Conservation (phyloP, 495 filamentous ascomycete genomes). For the Hypoxylon rickii region DNA sequence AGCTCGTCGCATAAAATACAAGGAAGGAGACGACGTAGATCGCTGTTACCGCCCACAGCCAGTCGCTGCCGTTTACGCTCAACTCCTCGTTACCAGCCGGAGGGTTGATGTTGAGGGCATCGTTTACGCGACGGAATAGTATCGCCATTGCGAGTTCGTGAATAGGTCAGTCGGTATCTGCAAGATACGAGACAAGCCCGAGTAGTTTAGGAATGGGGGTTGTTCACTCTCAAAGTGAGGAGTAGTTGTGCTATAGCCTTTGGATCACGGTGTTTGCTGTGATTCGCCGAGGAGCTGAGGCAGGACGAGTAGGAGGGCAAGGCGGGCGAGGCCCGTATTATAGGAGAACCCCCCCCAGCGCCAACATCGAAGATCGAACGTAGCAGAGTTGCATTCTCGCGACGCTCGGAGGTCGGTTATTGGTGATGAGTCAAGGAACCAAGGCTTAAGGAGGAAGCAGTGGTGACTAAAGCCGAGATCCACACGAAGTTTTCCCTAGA, state of each 20-base stretch:
- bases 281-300: constrained; percentile 24
- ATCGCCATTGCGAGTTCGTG: constrained; percentile 31
- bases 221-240: constrained; percentile 20
- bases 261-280: constrained; percentile 25
- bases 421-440: constrained; percentile 27
- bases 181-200: constrained; percentile 13
- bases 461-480: constrained; percentile 29
- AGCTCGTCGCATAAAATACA: constrained; percentile 43
- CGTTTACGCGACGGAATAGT: constrained; percentile 43
- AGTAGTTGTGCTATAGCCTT: constrained; percentile 21
- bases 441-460: constrained; percentile 3
- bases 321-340: constrained; percentile 28
- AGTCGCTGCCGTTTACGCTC: constrained; percentile 51
- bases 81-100: constrained; percentile 44
- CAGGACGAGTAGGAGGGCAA: constrained; percentile 15
- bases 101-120: constrained; percentile 51
- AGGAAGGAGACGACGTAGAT: constrained; percentile 49
- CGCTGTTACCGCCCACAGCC: constrained; percentile 52
- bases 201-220: not conserved
- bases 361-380: constrained; percentile 22
- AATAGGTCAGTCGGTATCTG: not conserved
- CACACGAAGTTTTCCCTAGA: constrained; percentile 20
- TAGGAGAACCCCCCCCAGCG: constrained; percentile 13
- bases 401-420: constrained; percentile 21
- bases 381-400: constrained; percentile 24